Conservation (phyloP, 1,284 basidiomycete species). For the Stereum hirsutum region DNA sequence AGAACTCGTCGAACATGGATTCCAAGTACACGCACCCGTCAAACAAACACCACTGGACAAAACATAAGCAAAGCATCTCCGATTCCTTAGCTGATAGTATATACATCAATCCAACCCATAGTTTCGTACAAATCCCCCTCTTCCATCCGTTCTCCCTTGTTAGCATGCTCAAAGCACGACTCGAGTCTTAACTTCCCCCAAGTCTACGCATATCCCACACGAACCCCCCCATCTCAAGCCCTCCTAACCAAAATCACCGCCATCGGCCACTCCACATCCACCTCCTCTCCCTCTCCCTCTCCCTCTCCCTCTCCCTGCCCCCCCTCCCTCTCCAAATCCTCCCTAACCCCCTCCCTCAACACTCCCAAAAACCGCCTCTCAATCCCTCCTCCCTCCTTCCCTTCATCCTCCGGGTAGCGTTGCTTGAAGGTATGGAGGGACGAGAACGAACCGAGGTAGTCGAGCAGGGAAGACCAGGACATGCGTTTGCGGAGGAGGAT, state of each 20-base stretch:
- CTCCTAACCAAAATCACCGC: constrained; percentile 48
- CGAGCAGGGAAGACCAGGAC: constrained; percentile 56
- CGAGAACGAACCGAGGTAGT: constrained; percentile 68
- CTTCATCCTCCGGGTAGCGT: constrained; percentile 48
- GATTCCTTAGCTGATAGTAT: too few relatives aligned
- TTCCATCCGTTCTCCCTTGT: too few relatives aligned
- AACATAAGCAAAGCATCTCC: too few relatives aligned
- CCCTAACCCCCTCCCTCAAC: constrained; percentile 34
- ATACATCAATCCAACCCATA: too few relatives aligned
- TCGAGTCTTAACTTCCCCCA: too few relatives aligned
- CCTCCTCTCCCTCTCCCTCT: constrained; percentile 25
- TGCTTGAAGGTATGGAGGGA: constrained; percentile 67
- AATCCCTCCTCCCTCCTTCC: constrained; percentile 46
- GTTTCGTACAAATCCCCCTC: too few relatives aligned
- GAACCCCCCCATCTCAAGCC: too few relatives aligned
- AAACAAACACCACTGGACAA: too few relatives aligned
- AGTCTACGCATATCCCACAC: too few relatives aligned
- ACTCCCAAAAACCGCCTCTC: constrained; percentile 50
- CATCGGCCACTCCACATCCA: constrained; percentile 61
- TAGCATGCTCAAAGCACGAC: too few relatives aligned
- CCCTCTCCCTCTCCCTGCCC: constrained; percentile 26
- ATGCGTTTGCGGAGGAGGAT: constrained; percentile 54
- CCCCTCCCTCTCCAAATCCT: constrained; percentile 31
- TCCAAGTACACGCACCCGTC: too few relatives aligned
- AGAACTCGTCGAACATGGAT: too few relatives aligned